Evolutionary conservation across 148 eudicot species (phyloP).

Genomic region (Vaccinium darrowii): DNA sequence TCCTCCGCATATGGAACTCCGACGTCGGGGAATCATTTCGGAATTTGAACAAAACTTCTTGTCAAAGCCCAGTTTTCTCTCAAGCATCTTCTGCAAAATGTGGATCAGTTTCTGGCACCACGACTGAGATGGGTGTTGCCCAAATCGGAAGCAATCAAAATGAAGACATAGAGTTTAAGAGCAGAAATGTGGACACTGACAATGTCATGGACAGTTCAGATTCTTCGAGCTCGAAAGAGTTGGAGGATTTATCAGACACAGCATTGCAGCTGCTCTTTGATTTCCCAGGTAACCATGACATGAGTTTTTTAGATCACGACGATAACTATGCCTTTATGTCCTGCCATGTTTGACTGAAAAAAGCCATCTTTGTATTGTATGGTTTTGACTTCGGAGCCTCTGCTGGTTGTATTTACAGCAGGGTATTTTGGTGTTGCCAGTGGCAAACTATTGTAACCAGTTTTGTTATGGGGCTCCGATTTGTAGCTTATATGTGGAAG

Average conservation of each 20-base stretch:
- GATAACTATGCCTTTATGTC: constrained; percentile 38
- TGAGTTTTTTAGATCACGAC: constrained; percentile 71
- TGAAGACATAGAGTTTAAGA: constrained; percentile 23
- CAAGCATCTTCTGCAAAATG: constrained; percentile 54
- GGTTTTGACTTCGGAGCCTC: constrained; percentile 30
- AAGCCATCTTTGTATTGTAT: background rate
- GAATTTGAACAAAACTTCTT: constrained; percentile 33
- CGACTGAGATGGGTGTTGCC: constrained; percentile 28
- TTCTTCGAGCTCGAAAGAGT: constrained; percentile 55
- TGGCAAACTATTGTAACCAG: constrained; percentile 21
- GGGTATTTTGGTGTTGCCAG: constrained; percentile 38
- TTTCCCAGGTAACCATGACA: constrained; percentile 65
- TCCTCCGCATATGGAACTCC: constrained; percentile 85
- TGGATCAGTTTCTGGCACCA: constrained; percentile 50
- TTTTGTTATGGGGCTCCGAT: background rate
- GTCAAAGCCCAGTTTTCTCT: constrained; percentile 52
- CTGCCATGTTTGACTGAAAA: constrained; percentile 11
- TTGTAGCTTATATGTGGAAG: background rate
- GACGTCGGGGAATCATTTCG: constrained; percentile 84
- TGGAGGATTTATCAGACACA: constrained; percentile 74
- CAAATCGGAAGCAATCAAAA: constrained; percentile 18
- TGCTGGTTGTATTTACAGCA: constrained; percentile 24
- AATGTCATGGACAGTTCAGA: constrained; percentile 32
- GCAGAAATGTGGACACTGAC: constrained; percentile 18
- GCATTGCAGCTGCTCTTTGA: constrained; percentile 76